These are phyloP conservation scores for Haemoproteus tartakovskyi DNA, from an alignment of 169 alveolate species.

Conservation along the genomic window DNA sequence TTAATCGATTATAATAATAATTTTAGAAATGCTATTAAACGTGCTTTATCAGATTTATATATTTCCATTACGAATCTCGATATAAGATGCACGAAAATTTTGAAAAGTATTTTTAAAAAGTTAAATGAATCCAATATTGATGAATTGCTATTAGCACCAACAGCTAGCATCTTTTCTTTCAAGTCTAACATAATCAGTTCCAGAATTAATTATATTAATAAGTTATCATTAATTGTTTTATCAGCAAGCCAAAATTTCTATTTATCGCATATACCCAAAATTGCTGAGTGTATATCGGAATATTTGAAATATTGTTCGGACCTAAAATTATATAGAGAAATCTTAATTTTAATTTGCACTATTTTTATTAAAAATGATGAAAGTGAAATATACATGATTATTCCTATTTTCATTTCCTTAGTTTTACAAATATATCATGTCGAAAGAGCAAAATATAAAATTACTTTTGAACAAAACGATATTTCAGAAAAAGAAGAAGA, in stretches of 20 bases:
- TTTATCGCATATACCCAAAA: constrained; percentile 41
- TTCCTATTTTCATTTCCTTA: constrained; percentile 52
- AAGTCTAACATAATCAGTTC: constrained; percentile 56
- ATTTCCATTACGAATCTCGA: constrained; percentile 26
- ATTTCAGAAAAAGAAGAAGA: constrained; percentile 41
- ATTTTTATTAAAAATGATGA: constrained; percentile 60
- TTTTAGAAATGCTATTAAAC: constrained; percentile 31
- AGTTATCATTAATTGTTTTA: constrained; percentile 39
- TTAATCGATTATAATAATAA: constrained; percentile 41
- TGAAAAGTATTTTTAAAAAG: constrained; percentile 41
- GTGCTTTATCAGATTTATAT: constrained; percentile 35
- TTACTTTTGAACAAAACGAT: constrained; percentile 12
- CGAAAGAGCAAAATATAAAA: constrained; percentile 35
- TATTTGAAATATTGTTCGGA: constrained; percentile 53
- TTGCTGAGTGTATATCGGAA: constrained; percentile 63
- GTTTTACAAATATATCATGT: constrained; percentile 64
- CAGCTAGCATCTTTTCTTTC: constrained; percentile 47
- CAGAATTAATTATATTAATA: constrained; percentile 54
- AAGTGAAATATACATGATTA: constrained; percentile 56
- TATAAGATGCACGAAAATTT: constrained; percentile 30
- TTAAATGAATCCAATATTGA: constrained; percentile 48
- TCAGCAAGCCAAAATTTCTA: constrained; percentile 37
- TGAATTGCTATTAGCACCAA: constrained; percentile 43
- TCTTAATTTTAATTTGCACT: constrained; percentile 35
- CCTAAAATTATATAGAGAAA: constrained; percentile 48